Conservation (phyloP, 495 filamentous ascomycete species). For the Tuber melanosporum region DNA sequence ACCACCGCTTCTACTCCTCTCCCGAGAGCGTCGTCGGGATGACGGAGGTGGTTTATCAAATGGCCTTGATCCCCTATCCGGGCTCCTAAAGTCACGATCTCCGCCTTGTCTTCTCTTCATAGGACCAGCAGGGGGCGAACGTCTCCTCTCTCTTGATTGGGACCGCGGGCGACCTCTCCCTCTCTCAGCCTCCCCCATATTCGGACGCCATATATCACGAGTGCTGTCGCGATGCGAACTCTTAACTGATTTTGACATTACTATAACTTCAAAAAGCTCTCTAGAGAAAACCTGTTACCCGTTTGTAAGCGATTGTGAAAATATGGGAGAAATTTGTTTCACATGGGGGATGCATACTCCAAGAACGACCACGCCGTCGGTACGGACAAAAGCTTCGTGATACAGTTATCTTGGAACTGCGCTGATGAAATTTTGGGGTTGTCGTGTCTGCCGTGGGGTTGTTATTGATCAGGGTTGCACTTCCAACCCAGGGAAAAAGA, state of each 20-base stretch:
- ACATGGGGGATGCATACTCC: conserved; percentile 3
- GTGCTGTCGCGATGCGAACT: conserved; percentile 27
- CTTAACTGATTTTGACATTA: conserved; percentile 2
- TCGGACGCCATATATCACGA: conserved; percentile 35
- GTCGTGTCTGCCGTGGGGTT: background rate
- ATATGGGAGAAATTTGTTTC: background rate
- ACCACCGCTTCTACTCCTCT: conserved; percentile 38
- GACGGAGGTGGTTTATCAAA: conserved; percentile 29
- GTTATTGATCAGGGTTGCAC: background rate
- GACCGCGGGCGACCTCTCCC: conserved; percentile 35
- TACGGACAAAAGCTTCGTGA: background rate
- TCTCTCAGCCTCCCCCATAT: conserved; percentile 31
- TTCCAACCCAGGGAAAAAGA: conserved; percentile 1
- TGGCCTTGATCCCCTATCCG: conserved; percentile 27
- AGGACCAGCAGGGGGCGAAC: conserved; percentile 26
- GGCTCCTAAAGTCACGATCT: conserved; percentile 35
- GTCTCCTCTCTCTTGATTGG: conserved; percentile 37
- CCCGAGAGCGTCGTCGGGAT: conserved; percentile 34
- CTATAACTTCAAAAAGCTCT: background rate
- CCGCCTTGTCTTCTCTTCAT: conserved; percentile 33
- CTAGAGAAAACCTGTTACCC: background rate
- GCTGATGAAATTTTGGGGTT: background rate
- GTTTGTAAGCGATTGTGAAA: background rate
- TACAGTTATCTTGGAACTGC: background rate
- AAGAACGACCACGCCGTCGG: background rate